phyloP scores from a whole-genome alignment of 495 filamentous ascomycete species.

The Trichoderma gamsii region DNA sequence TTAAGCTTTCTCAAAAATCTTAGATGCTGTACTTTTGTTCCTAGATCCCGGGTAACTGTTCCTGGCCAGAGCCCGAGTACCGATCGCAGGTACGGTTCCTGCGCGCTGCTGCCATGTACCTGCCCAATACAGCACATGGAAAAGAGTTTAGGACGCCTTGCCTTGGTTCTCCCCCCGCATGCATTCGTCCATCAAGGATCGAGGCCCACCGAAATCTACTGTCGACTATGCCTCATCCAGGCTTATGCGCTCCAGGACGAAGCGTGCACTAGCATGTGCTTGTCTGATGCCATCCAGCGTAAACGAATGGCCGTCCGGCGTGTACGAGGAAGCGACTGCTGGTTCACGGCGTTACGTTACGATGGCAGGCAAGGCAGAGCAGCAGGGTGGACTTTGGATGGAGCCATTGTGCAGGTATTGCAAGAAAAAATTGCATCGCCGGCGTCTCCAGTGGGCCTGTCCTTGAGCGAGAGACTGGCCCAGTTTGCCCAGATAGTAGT shows the following conservation, averaged over 20 bases:
- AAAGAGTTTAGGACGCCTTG: not conserved
- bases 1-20: not conserved
- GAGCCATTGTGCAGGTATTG: not conserved
- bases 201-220: not conserved
- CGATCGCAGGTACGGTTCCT: not conserved
- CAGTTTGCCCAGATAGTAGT: too few species aligned
- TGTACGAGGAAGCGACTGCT: not conserved
- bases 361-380: not conserved
- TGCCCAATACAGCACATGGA: not conserved
- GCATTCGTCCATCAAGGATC: slow-evolving; percentile 4
- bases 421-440: not conserved
- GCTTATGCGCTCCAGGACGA: not conserved
- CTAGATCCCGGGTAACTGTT: slow-evolving; percentile 11
- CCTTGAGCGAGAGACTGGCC: not conserved
- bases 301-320: not conserved
- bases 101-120: not conserved
- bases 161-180: slow-evolving; percentile 7
- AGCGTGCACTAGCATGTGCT: not conserved
- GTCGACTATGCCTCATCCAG: slow-evolving; percentile 12
- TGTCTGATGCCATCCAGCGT: not conserved
- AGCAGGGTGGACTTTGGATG: not conserved
- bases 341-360: not conserved
- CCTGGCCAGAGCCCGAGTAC: not conserved
- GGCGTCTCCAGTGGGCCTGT: not conserved
- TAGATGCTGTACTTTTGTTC: not conserved